Conservation (phyloP, 2,329 filamentous ascomycete genomes). For the Geosmithia flava region DNA sequence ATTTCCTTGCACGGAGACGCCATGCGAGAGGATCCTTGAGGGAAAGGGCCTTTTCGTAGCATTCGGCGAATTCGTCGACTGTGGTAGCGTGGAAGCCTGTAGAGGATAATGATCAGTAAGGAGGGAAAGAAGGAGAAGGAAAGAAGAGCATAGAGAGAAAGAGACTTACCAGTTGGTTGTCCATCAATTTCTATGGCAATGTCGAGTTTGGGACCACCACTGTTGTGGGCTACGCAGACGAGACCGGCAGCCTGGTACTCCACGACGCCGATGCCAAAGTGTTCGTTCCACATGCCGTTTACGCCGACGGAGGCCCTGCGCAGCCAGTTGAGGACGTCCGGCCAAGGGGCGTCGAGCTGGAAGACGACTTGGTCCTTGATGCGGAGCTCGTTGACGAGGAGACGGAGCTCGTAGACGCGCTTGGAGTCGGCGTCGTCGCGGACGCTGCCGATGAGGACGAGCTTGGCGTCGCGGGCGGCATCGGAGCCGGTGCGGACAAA, state of each 20-base stretch:
- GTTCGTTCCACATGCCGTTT: constrained; percentile 99
- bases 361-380: constrained; percentile 81
- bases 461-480: constrained; percentile 43
- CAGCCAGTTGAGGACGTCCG: constrained; percentile 71
- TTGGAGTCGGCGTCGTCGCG: constrained; percentile 70
- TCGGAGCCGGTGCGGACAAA: constrained; percentile 48
- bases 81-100: constrained; percentile 77
- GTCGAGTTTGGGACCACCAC: constrained; percentile 83
- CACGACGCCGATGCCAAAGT: constrained; percentile 96
- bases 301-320: constrained; percentile 70
- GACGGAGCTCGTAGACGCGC: constrained; percentile 75
- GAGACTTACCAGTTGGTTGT: constrained; percentile 54
- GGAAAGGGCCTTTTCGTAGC: constrained; percentile 65
- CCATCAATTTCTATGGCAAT: constrained; percentile 79
- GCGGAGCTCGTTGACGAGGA: constrained; percentile 75
- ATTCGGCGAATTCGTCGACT: constrained; percentile 64
- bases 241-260: constrained; percentile 95
- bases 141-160: neutral
- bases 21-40: constrained; percentile 63
- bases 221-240: constrained; percentile 86
- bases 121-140: too few species aligned
- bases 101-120: too few species aligned
- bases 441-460: constrained; percentile 88
- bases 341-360: constrained; percentile 81
- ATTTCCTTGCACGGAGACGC: constrained; percentile 62